Evolutionary conservation across 2,329 filamentous ascomycete species (phyloP).

Genomic region (Arthrobotrys conoides): DNA sequence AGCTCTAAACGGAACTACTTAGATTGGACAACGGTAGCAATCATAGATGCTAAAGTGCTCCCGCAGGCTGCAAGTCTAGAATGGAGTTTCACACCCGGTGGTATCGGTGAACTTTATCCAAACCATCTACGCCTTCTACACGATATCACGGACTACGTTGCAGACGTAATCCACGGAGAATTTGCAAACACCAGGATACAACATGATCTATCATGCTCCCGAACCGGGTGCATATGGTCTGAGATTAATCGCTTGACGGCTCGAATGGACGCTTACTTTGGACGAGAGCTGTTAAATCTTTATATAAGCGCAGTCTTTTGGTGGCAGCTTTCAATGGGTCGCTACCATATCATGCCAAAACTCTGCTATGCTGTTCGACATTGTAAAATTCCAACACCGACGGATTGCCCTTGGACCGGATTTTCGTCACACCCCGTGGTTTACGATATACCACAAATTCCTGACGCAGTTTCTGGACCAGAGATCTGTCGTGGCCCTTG

Average conservation of each 20-base stretch:
- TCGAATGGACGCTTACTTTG: neutral
- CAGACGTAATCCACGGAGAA: neutral
- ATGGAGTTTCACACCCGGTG: neutral
- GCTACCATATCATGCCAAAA: constrained; percentile 4
- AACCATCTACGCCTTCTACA: neutral
- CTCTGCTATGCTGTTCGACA: constrained; percentile 6
- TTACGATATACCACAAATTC: neutral
- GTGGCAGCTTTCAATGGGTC: neutral
- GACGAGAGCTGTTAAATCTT: neutral
- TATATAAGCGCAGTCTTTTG: neutral
- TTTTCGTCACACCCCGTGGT: neutral
- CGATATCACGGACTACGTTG: neutral
- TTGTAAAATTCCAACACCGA: neutral
- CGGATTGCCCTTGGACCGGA: constrained; percentile 1
- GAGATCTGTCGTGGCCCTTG: neutral
- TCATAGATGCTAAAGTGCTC: neutral
- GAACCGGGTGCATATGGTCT: neutral
- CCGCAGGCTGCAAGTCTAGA: neutral
- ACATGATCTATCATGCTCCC: neutral
- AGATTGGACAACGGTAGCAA: neutral
- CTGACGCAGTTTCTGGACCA: neutral
- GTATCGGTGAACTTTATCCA: neutral
- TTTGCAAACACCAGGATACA: neutral
- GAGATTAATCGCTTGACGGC: neutral
- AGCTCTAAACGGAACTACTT: neutral